Conservation (phyloP, 306 rosid species). For the Vigna trinervia region DNA sequence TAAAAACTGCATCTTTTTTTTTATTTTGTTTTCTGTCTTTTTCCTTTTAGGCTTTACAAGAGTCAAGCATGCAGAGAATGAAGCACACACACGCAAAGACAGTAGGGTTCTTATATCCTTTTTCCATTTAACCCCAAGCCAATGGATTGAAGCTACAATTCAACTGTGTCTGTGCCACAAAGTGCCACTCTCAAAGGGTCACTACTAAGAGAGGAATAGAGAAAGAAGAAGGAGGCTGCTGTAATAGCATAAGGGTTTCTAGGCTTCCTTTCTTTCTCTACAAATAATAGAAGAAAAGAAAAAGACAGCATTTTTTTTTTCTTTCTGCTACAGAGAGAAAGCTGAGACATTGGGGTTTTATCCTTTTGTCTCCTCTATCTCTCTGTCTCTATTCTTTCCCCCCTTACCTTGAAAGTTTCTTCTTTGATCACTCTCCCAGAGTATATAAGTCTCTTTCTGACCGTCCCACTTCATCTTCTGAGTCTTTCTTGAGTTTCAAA, state of each 20-base stretch:
- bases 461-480: constrained; percentile 40
- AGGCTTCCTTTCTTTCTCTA: constrained; percentile 65
- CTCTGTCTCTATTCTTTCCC: constrained; percentile 42
- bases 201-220: constrained; percentile 55
- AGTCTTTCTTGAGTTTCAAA: background rate
- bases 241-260: constrained; percentile 17
- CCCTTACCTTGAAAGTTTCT: constrained; percentile 23
- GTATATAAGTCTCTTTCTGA: constrained; percentile 17
- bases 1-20: background rate
- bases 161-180: constrained; percentile 19
- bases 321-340: constrained; percentile 50
- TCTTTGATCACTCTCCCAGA: constrained; percentile 22
- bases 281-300: constrained; percentile 44
- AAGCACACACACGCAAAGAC: background rate
- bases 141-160: constrained; percentile 29
- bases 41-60: constrained; percentile 27
- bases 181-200: constrained; percentile 7
- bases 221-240: constrained; percentile 68
- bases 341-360: constrained; percentile 63
- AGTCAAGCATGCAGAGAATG: constrained; percentile 77
- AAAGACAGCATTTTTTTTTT: constrained; percentile 18
- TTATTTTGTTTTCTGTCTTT: constrained; percentile 3
- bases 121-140: constrained; percentile 31
- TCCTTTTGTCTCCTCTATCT: constrained; percentile 68
- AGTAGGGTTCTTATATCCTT: constrained; percentile 70